Percentiles rank a stretch among this genome's conserved stretches.
phyloP scores from a whole-genome alignment of 192 early-diverging fungal species.

The Haplosporangium gracile region DNA sequence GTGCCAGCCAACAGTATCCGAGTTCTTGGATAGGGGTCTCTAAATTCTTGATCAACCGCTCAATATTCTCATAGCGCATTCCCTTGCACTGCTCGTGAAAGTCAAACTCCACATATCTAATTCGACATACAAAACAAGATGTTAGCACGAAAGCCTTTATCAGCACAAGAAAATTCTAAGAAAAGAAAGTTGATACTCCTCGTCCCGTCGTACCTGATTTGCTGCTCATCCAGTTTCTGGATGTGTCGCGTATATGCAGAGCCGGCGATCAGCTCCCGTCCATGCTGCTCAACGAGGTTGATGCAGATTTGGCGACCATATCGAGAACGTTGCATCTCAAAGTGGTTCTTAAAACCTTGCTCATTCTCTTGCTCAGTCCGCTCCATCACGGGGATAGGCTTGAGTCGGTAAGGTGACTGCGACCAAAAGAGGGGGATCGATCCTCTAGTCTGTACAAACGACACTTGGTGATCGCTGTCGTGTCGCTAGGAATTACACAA shows the following conservation, averaged over 20 bases:
- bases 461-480: conserved; percentile 67
- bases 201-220: conserved; percentile 58
- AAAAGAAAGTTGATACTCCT: neutral
- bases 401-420: conserved; percentile 77
- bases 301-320: conserved; percentile 73
- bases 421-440: conserved; percentile 88
- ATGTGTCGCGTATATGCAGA: conserved; percentile 70
- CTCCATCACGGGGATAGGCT: conserved; percentile 73
- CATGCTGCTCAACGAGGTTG: conserved; percentile 76
- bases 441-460: conserved; percentile 93
- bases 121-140: neutral
- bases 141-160: neutral
- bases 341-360: conserved; percentile 66
- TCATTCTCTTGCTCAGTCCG: conserved; percentile 66
- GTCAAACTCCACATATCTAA: conserved; percentile 90
- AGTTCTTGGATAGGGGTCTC: conserved; percentile 74
- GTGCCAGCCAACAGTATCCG: conserved; percentile 62
- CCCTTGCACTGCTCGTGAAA: conserved; percentile 94
- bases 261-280: conserved; percentile 76
- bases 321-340: conserved; percentile 62
- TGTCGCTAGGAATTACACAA: conserved; percentile 35
- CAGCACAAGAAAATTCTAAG: neutral
- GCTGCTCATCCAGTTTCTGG: conserved; percentile 58
- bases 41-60: conserved; percentile 79
- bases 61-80: conserved; percentile 92